Base-by-base conservation (phyloP, 495 filamentous ascomycete species). In the Daldinia childiae region DNA sequence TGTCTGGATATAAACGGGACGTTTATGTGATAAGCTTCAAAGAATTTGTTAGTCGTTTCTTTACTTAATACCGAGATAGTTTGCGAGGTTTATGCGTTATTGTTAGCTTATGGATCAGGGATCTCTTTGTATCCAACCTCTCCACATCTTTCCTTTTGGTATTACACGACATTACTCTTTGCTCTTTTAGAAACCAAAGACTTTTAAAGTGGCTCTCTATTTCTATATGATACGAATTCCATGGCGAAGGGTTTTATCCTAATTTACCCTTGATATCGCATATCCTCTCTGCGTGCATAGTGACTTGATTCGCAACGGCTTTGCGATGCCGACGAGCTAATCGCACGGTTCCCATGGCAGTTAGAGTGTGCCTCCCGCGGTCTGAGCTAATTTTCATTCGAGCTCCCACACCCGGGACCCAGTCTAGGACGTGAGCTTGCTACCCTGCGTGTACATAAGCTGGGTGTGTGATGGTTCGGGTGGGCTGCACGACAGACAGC, bases 321-420 rank as follows among this genome's bases (percentile, higher is more conserved):
- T 54, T 27, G 12, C 24, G 5, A 59, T 58, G 62, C 71, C 71
- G 52, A 63, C 15, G 29, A 55, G 11, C 64, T n/a, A 72, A 67
- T 66, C 52, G 50, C 48, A 3, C 6, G 24, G 21, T 55, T 11
- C 24, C 12, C 24, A 52, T 24, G 62, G 21, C 41, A 43, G 34
- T 41, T 63, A 38, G 21, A 61, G 27, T 43, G 34, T 32, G 41
- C 36, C 27, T 19, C 57, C 58, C 32, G 38, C 34, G n/a, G 62
- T 62, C 30, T 73, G 66, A 73, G 71, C 58, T 65, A 69, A 21
- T 73, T 73, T 69, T 73, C 51, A 69, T 73, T 73, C 58, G 71
- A 73, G 66, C 58, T 54, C 15, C 61, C 66, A 63, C 27, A 17
- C 19, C 51, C 39, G 29, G 26, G 52, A 1, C 17, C 61, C 43